Percentiles rank a stretch among this genome's conserved stretches.
These are phyloP conservation scores for Orbilia quercus DNA, from an alignment of 2,329 filamentous ascomycete genomes.

Conservation along the genomic window DNA sequence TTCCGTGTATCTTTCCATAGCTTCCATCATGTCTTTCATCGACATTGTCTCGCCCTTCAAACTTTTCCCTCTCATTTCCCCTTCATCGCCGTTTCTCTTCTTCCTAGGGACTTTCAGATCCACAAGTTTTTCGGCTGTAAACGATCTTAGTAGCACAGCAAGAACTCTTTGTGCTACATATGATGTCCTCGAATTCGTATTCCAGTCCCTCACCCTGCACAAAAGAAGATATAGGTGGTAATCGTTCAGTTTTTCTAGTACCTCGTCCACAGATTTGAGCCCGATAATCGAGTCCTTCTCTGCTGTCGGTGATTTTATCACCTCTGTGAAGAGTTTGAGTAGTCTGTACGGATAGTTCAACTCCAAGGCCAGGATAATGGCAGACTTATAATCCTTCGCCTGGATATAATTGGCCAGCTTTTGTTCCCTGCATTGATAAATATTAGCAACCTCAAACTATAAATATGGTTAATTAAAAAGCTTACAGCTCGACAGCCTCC, in stretches of 20 bases:
- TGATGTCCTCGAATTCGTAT: slow-evolving; percentile 90
- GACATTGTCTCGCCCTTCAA: slow-evolving; percentile 37
- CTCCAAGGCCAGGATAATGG: slow-evolving; percentile 88
- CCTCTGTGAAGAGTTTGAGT: slow-evolving; percentile 82
- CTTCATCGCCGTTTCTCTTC: slow-evolving; percentile 61
- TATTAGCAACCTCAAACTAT: slow-evolving; percentile 4
- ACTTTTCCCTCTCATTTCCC: slow-evolving; percentile 62
- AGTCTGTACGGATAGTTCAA: slow-evolving; percentile 93
- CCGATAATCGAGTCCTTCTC: slow-evolving; percentile 65
- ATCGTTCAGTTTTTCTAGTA: slow-evolving; percentile 80
- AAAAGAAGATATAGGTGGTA: slow-evolving; percentile 88
- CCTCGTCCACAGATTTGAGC: slow-evolving; percentile 76
- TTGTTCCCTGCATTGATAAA: slow-evolving; percentile 71
- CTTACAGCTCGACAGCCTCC: slow-evolving; percentile 80
- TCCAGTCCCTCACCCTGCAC: slow-evolving; percentile 90
- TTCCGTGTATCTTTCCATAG: slow-evolving; percentile 89
- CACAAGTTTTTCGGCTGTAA: slow-evolving; percentile 81
- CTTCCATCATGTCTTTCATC: slow-evolving; percentile 84
- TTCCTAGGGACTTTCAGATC: slow-evolving; percentile 67
- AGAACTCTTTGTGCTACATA: slow-evolving; percentile 86
- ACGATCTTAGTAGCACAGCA: slow-evolving; percentile 80
- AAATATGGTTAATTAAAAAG: background rate
- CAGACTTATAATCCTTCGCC: slow-evolving; percentile 87
- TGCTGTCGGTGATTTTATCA: slow-evolving; percentile 70
- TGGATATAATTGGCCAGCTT: slow-evolving; percentile 92